These are phyloP conservation scores for Agrocybe praecox DNA, from an alignment of 768 basidiomycete genomes.

Conservation along the genomic window DNA sequence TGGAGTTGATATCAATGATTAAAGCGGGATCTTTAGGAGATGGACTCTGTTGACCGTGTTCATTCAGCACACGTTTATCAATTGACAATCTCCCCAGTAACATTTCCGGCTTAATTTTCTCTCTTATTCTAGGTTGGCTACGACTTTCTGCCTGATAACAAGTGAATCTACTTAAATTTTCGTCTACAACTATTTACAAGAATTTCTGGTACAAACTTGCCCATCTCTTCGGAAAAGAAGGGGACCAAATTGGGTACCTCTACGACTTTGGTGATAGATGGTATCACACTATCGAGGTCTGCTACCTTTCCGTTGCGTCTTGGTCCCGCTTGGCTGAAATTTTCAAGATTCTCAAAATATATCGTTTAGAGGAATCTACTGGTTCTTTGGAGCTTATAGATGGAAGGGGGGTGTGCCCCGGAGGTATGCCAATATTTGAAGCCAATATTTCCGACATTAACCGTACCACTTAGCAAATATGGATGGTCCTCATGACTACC, in stretches of 20 bases:
- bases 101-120: too few species aligned
- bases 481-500: constrained; percentile 22
- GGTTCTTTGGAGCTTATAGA: constrained; percentile 26
- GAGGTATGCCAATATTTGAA: constrained; percentile 13
- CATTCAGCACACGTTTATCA: constrained; percentile 23
- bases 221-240: constrained; percentile 30
- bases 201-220: constrained; percentile 23
- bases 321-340: too few species aligned
- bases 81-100: not conserved
- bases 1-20: too few species aligned
- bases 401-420: constrained; percentile 28
- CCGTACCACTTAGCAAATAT: constrained; percentile 23
- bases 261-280: constrained; percentile 38
- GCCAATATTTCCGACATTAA: too few species aligned
- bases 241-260: constrained; percentile 29
- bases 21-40: constrained; percentile 9
- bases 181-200: not conserved
- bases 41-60: constrained; percentile 17
- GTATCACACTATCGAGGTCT: constrained; percentile 29
- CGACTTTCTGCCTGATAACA: constrained; percentile 28
- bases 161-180: constrained; percentile 10
- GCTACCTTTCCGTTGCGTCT: too few species aligned
- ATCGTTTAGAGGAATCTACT: constrained; percentile 25
- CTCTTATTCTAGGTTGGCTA: constrained; percentile 26
- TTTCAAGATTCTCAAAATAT: constrained; percentile 24